phyloP scores from a whole-genome alignment of 2,329 filamentous ascomycete genomes.

The Alternaria atra region DNA sequence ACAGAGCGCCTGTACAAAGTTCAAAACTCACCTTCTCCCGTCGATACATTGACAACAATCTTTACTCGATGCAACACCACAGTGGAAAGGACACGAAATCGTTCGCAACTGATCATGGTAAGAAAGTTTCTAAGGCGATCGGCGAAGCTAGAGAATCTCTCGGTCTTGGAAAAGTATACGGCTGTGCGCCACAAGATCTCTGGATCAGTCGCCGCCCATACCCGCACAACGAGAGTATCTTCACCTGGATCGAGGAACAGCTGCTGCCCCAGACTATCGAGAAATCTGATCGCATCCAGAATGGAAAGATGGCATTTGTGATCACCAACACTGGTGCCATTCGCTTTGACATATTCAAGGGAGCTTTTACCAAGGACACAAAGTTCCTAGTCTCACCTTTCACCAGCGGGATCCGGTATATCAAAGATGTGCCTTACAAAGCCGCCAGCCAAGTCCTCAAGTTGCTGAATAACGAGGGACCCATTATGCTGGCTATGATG shows the following conservation, averaged over 20 bases:
- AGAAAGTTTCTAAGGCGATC: constrained; percentile 76
- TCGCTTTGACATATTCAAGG: constrained; percentile 95
- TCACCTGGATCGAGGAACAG: constrained; percentile 78
- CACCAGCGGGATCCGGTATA: constrained; percentile 76
- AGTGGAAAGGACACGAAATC: constrained; percentile 74
- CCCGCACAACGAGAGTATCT: constrained; percentile 77
- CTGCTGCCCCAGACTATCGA: constrained; percentile 75
- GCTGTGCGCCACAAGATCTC: constrained; percentile 81
- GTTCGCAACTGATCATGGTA: constrained; percentile 80
- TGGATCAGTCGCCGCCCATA: constrained; percentile 86
- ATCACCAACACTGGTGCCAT: constrained; percentile 91
- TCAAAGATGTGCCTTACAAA: constrained; percentile 82
- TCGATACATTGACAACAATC: constrained; percentile 92
- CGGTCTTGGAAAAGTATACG: constrained; percentile 75
- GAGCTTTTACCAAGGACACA: constrained; percentile 86
- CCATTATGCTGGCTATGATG: constrained; percentile 54
- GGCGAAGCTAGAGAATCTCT: constrained; percentile 73
- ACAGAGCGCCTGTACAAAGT: constrained; percentile 24
- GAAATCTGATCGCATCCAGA: constrained; percentile 49
- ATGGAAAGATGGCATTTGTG: constrained; percentile 71
- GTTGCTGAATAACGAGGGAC: constrained; percentile 66
- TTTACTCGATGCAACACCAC: constrained; percentile 84
- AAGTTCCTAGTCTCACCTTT: constrained; percentile 91
- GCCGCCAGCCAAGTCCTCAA: constrained; percentile 74
- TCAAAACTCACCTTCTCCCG: constrained; percentile 70